phyloP scores from a whole-genome alignment of 2,329 filamentous ascomycete genomes.

The Macroventuria anomochaeta region DNA sequence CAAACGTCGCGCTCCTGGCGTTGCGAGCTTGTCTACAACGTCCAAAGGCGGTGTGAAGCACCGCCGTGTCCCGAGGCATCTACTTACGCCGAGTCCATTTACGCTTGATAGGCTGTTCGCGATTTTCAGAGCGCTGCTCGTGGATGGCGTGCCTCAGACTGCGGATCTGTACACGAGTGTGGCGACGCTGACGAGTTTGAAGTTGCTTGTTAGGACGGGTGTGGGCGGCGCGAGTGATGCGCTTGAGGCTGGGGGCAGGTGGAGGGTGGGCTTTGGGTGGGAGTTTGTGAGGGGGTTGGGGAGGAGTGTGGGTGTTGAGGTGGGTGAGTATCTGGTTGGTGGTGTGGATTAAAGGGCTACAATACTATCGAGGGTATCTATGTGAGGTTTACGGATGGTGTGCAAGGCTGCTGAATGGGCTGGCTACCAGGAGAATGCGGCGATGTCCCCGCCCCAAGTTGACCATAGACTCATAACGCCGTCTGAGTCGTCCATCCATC shows the following conservation, averaged over 20 bases:
- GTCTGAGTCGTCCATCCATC: slow-evolving; percentile 37
- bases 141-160: slow-evolving; percentile 51
- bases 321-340: slow-evolving; percentile 67
- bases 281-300: slow-evolving; percentile 75
- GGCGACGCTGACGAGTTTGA: slow-evolving; percentile 74
- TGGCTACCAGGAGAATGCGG: slow-evolving; percentile 25
- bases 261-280: slow-evolving; percentile 81
- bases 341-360: slow-evolving; percentile 35
- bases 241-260: slow-evolving; percentile 73
- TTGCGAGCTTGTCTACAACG: slow-evolving; percentile 24
- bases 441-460: slow-evolving; percentile 28
- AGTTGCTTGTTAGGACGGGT: slow-evolving; percentile 69
- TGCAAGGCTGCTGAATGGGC: too few species aligned
- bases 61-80: slow-evolving; percentile 76
- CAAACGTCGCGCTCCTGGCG: slow-evolving; percentile 47
- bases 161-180: slow-evolving; percentile 63
- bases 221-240: slow-evolving; percentile 64
- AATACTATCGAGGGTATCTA: neutral
- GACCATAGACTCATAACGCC: slow-evolving; percentile 34
- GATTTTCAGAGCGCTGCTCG: slow-evolving; percentile 72
- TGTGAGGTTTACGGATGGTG: too few species aligned
- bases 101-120: slow-evolving; percentile 79
- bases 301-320: slow-evolving; percentile 76
- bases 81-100: slow-evolving; percentile 79
- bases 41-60: slow-evolving; percentile 55